Base-by-base conservation (phyloP, 768 basidiomycete species). In the Boletus sp. region DNA sequence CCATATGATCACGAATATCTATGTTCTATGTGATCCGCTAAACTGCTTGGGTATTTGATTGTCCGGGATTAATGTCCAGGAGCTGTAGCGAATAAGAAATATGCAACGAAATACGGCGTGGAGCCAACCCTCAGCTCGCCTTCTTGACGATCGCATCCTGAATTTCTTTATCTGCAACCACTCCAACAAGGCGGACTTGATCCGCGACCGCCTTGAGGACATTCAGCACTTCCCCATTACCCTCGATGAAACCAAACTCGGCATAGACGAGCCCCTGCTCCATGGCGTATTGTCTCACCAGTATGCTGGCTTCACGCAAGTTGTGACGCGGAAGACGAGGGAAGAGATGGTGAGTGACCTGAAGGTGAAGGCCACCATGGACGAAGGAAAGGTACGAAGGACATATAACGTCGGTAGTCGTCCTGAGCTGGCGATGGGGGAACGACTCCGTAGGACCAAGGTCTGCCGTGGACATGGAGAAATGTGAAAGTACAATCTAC, bases 301-400 rank as follows among this genome's bases (percentile, higher is more conserved):
- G 75, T 30, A 79, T 54, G 58, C 90, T 91, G 3, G 96, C 96
- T 51, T 83, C 77, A 34, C 83, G 82, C 50, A 99, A 79, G 68
- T 97, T 94, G 77, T 98, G 96, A 37, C 97, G 79, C 3, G 97
- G 97, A 1, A 98, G 77, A 11, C 97, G 86, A 19, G 97, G 97
- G 76, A 98, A 98, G 54, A 98, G 80, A 70, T 98, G 95, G 63
- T 99, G 97, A 2, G 96, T 93, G 40, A 98, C 92, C 72, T 99
- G 97, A 13, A 98, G 83, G 63, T 99, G 93, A 19, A 99, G 82
- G n/a, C 97, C 97, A 11, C 97, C 97, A 65, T 99, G 97, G 33
- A 99, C 73, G 66, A 94, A 98, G 48, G 81, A 90, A 61, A 98
- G 79, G 32, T 83, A 82, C 1, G 86, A 78, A 3, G 85, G 83